Evolutionary conservation across 2,329 filamentous ascomycete species (phyloP).

Genomic region (Colletotrichum musicola): DNA sequence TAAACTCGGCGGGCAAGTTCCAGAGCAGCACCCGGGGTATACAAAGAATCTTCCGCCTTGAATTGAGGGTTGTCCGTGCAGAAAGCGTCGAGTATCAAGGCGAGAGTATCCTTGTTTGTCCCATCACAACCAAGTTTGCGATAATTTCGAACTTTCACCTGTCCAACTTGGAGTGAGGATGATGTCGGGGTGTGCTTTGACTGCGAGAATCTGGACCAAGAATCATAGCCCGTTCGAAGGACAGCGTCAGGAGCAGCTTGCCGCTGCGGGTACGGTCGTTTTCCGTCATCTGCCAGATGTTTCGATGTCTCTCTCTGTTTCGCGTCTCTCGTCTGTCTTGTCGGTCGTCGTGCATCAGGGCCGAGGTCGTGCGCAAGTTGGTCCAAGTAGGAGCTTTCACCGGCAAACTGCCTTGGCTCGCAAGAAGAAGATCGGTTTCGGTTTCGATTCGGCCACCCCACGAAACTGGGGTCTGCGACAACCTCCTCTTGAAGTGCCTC

Average conservation of each 20-base stretch:
- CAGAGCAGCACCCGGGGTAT: conserved; percentile 21
- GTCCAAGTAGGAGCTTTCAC: conserved; percentile 10
- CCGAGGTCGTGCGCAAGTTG: conserved; percentile 16
- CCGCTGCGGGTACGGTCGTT: neutral
- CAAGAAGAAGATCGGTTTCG: conserved; percentile 4
- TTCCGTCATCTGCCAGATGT: neutral
- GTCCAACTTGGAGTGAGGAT: too few species aligned
- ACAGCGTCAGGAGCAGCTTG: neutral
- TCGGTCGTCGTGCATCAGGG: conserved; percentile 25
- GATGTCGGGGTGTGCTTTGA: neutral
- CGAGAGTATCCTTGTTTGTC: neutral
- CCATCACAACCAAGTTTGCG: too few species aligned
- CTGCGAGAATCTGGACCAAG: conserved; percentile 5
- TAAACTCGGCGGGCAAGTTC: conserved; percentile 29
- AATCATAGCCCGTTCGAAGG: neutral
- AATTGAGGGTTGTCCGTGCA: conserved; percentile 10
- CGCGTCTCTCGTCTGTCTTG: conserved; percentile 9
- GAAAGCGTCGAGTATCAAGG: conserved; percentile 3
- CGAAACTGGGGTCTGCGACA: conserved; percentile 40
- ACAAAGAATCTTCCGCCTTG: neutral
- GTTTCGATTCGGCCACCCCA: conserved; percentile 42
- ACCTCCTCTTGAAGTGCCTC: conserved; percentile 43
- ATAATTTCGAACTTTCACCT: too few species aligned
- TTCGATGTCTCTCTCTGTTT: neutral
- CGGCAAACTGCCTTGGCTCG: conserved; percentile 1